Evolutionary conservation across 169 alveolate genomes (phyloP).

Genomic region (Theileria luwenshuni): DNA sequence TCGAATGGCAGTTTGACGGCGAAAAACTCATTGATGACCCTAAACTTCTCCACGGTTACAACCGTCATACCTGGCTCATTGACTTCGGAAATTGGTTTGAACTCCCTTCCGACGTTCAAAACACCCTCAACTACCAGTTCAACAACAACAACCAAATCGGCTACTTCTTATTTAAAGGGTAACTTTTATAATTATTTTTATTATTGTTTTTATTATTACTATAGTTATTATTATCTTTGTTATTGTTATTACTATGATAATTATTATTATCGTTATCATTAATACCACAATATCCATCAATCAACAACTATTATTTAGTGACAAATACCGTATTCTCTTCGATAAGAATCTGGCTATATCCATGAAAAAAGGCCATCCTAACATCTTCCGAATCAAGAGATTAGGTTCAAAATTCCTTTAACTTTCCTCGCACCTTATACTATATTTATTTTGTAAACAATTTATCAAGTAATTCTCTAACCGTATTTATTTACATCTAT

Average conservation of each 20-base stretch:
- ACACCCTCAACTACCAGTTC: slow-evolving; percentile 22
- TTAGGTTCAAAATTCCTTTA: too few species aligned
- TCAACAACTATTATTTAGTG: slow-evolving; percentile 3
- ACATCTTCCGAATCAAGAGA: not conserved
- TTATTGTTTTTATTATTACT: too few species aligned
- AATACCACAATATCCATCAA: too few species aligned
- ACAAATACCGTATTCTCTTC: not conserved
- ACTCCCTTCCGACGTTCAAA: slow-evolving; percentile 37
- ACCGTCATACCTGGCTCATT: not conserved
- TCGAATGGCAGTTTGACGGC: not conserved
- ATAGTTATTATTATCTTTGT: too few species aligned
- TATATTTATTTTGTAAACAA: too few species aligned
- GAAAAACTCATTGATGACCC: slow-evolving; percentile 1
- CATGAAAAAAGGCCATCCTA: not conserved
- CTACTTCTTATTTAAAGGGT: slow-evolving; percentile 26
- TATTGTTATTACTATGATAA: too few species aligned
- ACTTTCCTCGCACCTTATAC: too few species aligned
- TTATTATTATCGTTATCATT: too few species aligned
- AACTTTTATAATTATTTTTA: too few species aligned
- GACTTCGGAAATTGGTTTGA: slow-evolving; percentile 21
- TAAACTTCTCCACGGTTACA: slow-evolving; percentile 32
- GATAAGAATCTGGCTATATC: not conserved
- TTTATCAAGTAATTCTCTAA: too few species aligned
- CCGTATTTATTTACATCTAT: too few species aligned
- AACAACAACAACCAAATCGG: slow-evolving; percentile 44